Evolutionary conservation across 1,139 yeast species (phyloP).

Genomic region (Wickerhamomyces sp.): DNA sequence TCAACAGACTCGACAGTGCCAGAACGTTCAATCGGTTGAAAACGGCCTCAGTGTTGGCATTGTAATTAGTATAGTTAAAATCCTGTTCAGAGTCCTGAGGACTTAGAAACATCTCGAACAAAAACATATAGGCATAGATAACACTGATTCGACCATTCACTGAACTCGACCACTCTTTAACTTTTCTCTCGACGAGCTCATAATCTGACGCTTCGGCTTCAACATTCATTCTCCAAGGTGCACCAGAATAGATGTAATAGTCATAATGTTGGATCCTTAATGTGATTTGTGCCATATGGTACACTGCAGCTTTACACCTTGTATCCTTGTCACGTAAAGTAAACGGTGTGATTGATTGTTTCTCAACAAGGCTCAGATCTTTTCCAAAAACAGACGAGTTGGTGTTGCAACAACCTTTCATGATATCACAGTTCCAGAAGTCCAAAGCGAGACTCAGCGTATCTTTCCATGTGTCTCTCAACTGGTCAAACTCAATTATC

Average conservation of each 20-base stretch:
- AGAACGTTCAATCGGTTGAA: conserved; percentile 53
- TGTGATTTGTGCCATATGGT: conserved; percentile 69
- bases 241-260: conserved; percentile 74
- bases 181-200: conserved; percentile 45
- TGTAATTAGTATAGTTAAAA: conserved; percentile 31
- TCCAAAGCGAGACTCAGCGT: conserved; percentile 57
- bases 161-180: conserved; percentile 46
- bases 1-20: conserved; percentile 44
- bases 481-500: conserved; percentile 38
- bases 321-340: conserved; percentile 28
- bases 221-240: conserved; percentile 79
- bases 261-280: conserved; percentile 73
- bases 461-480: conserved; percentile 57
- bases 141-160: conserved; percentile 42
- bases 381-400: conserved; percentile 22
- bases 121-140: conserved; percentile 56
- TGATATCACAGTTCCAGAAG: conserved; percentile 44
- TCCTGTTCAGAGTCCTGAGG: conserved; percentile 32
- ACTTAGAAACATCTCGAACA: conserved; percentile 57
- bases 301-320: conserved; percentile 52
- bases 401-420: conserved; percentile 32
- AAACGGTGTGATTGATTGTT: conserved; percentile 10
- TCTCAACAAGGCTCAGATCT: conserved; percentile 11
- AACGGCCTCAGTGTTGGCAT: conserved; percentile 48
- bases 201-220: conserved; percentile 53